A percentile compares a stretch with the other conserved stretches of the same genome.
Evolutionary conservation across 495 filamentous ascomycete species (phyloP).

Genomic region (Penicillium atrosanguineum): DNA sequence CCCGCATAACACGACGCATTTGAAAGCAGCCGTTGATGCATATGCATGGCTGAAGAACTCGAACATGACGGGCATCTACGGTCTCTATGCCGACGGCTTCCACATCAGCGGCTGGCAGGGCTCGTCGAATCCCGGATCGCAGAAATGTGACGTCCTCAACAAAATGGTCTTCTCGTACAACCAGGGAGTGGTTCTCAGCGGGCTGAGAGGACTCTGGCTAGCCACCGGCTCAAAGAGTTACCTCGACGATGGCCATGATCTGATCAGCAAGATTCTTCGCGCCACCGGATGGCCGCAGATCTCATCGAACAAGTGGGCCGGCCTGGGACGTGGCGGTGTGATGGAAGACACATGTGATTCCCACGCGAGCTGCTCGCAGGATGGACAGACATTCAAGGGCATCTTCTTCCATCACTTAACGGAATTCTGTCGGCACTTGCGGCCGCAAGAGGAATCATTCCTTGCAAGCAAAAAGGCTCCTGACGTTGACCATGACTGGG

Average conservation of each 20-base stretch:
- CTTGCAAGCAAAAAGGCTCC: constrained; percentile 31
- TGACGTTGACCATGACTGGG: constrained; percentile 23
- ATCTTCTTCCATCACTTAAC: constrained; percentile 91
- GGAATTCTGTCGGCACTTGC: constrained; percentile 72
- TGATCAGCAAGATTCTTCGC: constrained; percentile 66
- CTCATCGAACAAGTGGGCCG: constrained; percentile 56
- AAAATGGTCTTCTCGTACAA: constrained; percentile 96
- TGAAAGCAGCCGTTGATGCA: constrained; percentile 68
- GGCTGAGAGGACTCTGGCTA: constrained; percentile 75
- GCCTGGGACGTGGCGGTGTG: constrained; percentile 73
- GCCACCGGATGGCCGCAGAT: constrained; percentile 70
- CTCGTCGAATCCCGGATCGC: constrained; percentile 43
- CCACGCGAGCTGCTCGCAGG: constrained; percentile 70
- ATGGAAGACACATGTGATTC: constrained; percentile 86
- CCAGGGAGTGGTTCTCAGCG: constrained; percentile 89
- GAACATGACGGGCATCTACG: constrained; percentile 78
- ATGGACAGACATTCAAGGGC: constrained; percentile 91
- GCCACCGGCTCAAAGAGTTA: constrained; percentile 64
- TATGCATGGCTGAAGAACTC: constrained; percentile 76
- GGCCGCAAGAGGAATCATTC: constrained; percentile 33
- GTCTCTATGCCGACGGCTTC: constrained; percentile 86
- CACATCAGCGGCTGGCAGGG: constrained; percentile 70
- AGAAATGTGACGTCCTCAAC: constrained; percentile 73
- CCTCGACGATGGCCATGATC: constrained; percentile 72
- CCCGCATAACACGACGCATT: constrained; percentile 63